Evolutionary conservation across 2,329 filamentous ascomycete species (phyloP).

Genomic region (Sporothrix luriei): DNA sequence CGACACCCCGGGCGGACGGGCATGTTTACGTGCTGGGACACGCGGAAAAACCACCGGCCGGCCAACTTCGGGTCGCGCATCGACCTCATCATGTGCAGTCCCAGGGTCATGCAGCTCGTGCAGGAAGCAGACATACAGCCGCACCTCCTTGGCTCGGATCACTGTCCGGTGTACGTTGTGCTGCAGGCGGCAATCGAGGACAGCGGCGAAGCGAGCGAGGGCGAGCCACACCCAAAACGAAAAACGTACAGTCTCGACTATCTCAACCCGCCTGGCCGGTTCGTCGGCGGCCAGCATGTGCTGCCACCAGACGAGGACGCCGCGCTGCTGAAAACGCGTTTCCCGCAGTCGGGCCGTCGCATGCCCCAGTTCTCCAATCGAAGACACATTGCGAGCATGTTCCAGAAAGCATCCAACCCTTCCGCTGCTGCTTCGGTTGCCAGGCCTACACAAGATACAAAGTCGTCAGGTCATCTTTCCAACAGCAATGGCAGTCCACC

Average conservation of each 20-base stretch:
- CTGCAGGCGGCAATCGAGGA: constrained; percentile 65
- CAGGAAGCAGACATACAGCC: constrained; percentile 82
- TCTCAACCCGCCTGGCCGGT: constrained; percentile 76
- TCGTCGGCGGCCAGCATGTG: constrained; percentile 57
- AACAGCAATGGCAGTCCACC: neutral
- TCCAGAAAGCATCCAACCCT: constrained; percentile 45
- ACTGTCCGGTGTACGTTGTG: constrained; percentile 86
- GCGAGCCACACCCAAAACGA: constrained; percentile 43
- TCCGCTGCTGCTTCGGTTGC: neutral
- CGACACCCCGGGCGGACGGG: constrained; percentile 78
- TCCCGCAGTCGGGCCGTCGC: constrained; percentile 75
- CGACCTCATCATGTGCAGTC: constrained; percentile 86
- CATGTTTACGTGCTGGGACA: constrained; percentile 99
- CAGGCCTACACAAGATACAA: neutral
- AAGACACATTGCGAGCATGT: constrained; percentile 91
- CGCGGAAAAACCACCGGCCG: constrained; percentile 90
- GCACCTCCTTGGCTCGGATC: constrained; percentile 90
- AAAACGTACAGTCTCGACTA: constrained; percentile 65
- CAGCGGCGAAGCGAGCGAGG: constrained; percentile 35
- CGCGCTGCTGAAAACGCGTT: constrained; percentile 47
- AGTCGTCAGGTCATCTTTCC: neutral
- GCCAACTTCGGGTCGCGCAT: constrained; percentile 92
- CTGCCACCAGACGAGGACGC: constrained; percentile 22
- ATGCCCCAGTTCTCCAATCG: constrained; percentile 87
- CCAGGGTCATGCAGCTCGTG: constrained; percentile 71